Conservation (phyloP, 176 grass and related monocot species). For the Aegilops umbellulata region DNA sequence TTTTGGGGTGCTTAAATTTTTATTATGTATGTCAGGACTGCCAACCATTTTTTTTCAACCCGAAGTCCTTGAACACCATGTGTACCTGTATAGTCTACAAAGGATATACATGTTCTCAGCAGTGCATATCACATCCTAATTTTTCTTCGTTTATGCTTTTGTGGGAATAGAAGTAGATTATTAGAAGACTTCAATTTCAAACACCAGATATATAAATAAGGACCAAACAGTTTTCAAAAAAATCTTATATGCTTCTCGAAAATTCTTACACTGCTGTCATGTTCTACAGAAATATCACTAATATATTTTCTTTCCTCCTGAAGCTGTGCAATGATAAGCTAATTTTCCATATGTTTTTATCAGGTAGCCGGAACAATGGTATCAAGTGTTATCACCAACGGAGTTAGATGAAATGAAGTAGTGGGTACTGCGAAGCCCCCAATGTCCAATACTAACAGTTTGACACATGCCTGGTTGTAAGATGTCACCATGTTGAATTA, state of each 20-base stretch:
- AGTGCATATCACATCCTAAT: conserved; percentile 2
- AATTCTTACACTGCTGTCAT: not conserved
- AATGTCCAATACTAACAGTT: no score
- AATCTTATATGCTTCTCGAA: not conserved
- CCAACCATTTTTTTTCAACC: not conserved
- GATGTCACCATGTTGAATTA: no score
- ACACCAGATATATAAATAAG: not conserved
- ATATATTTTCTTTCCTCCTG: not conserved
- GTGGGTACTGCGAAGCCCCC: no score
- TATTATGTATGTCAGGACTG: not conserved
- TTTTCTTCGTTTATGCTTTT: not conserved
- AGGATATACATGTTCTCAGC: not conserved
- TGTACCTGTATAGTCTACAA: not conserved
- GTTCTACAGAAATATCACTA: not conserved
- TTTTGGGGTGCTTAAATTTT: not conserved
- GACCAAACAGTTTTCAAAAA: not conserved
- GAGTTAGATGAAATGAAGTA: not conserved
- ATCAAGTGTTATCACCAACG: not conserved
- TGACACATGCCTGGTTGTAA: no score
- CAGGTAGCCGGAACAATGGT: not conserved
- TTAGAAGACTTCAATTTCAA: not conserved
- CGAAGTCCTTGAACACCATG: no score
- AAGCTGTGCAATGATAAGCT: not conserved
- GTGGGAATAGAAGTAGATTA: not conserved
- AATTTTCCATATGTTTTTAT: not conserved